Evolutionary conservation across 371 early-diverging fungal species (phyloP).

Genomic region (Batkoa obscura): DNA sequence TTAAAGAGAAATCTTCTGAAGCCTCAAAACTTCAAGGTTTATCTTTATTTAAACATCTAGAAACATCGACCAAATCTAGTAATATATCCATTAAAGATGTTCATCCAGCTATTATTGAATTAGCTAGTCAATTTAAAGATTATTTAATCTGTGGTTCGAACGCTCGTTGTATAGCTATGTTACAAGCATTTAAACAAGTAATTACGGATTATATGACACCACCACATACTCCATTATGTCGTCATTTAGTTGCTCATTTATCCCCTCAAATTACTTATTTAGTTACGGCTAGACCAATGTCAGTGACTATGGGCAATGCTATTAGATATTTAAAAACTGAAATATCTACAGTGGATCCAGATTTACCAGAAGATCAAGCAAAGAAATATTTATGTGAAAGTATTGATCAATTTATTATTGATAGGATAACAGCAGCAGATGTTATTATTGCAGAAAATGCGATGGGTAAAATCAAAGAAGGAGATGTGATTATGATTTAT

Average conservation of each 20-base stretch:
- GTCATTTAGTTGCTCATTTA: slow-evolving; percentile 65
- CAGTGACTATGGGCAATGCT: slow-evolving; percentile 85
- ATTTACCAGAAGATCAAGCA: slow-evolving; percentile 65
- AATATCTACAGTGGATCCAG: slow-evolving; percentile 45
- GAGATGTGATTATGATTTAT: slow-evolving; percentile 87
- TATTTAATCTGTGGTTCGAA: slow-evolving; percentile 79
- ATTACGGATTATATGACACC: slow-evolving; percentile 85
- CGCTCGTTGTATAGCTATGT: slow-evolving; percentile 69
- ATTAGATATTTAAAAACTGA: slow-evolving; percentile 81
- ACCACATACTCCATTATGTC: slow-evolving; percentile 53
- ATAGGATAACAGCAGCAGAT: slow-evolving; percentile 73
- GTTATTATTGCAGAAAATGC: slow-evolving; percentile 58
- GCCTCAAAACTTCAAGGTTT: slow-evolving; percentile 14
- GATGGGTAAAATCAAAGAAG: slow-evolving; percentile 72
- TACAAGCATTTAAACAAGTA: slow-evolving; percentile 65
- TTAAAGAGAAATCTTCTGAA: slow-evolving; percentile 12
- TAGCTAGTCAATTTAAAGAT: slow-evolving; percentile 73
- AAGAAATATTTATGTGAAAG: slow-evolving; percentile 29
- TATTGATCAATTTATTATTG: slow-evolving; percentile 79
- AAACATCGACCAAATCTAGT: slow-evolving; percentile 17
- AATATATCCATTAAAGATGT: slow-evolving; percentile 32
- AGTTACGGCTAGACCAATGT: slow-evolving; percentile 59
- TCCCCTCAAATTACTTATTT: slow-evolving; percentile 81
- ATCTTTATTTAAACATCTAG: slow-evolving; percentile 43
- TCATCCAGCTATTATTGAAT: slow-evolving; percentile 70